These are phyloP conservation scores for Pouteria campechiana DNA, from an alignment of 179 eudicot genomes.

Conservation along the genomic window DNA sequence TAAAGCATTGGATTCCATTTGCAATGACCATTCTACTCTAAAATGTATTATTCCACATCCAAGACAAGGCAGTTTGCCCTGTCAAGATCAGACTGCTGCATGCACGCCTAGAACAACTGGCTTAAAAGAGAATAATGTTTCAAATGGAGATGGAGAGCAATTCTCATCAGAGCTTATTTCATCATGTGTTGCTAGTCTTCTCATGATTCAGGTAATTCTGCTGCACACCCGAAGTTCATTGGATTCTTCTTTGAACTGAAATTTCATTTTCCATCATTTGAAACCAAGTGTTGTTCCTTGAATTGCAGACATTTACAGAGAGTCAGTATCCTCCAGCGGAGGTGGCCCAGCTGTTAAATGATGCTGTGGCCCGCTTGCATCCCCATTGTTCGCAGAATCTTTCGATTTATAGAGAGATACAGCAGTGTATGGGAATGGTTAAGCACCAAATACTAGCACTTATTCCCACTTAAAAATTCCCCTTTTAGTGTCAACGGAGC, in stretches of 20 bases:
- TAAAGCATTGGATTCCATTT: conserved; percentile 55
- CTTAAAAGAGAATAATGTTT: conserved; percentile 26
- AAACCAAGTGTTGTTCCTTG: too few species aligned
- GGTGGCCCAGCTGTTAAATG: conserved; percentile 77
- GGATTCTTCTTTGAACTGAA: not conserved
- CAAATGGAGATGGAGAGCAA: conserved; percentile 23
- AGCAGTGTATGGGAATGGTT: conserved; percentile 90
- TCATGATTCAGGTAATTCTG: conserved; percentile 82
- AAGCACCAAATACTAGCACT: conserved; percentile 87
- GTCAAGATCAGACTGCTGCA: conserved; percentile 16
- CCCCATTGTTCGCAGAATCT: conserved; percentile 74
- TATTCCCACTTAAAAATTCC: conserved; percentile 78
- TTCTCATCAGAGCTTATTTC: conserved; percentile 74
- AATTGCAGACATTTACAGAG: conserved; percentile 89
- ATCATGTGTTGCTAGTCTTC: conserved; percentile 73
- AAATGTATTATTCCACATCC: conserved; percentile 36
- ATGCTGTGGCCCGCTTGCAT: conserved; percentile 66
- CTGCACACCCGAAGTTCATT: not conserved
- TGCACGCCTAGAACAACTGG: conserved; percentile 23
- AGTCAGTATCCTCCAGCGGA: conserved; percentile 89
- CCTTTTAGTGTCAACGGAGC: too few species aligned
- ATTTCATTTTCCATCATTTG: not conserved
- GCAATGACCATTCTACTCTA: conserved; percentile 37
- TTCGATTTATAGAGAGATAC: conserved; percentile 71
- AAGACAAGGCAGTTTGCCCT: conserved; percentile 20